Base-by-base conservation (phyloP, 371 early-diverging fungal species). In the Mortierella sp. region DNA sequence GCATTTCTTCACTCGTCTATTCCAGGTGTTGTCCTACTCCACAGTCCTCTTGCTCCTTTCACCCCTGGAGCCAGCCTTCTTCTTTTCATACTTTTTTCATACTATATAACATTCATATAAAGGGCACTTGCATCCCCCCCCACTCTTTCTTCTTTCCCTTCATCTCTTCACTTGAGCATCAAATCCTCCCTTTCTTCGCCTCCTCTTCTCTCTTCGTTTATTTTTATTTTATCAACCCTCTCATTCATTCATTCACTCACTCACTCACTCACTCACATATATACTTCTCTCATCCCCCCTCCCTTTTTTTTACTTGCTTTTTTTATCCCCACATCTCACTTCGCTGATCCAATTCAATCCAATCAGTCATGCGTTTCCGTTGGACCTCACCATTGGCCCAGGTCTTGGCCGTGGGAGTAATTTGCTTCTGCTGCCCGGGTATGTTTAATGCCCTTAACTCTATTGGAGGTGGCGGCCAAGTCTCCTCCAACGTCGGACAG, bases 371-470 rank as follows among this genome's bases (percentile, higher is more conserved):
- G 76, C 75, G 84, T 22, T 69, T 88, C 62, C 85, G 88, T 58
- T 91, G 90, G 84, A 87, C 83, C 73, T 88, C 88, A 16, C 90
- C 93, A 0, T 64, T 92, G 69, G 83, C 87, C 41, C 95, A 94
- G 74, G 87, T 94, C 32, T 70, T 92, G 21, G 79, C 94, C 13
- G 83, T 94, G 7, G 93, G 94, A 7, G 77, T 95, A 36, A 92
- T 95, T 62, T 93, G 94, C 76, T 89, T 94, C 69, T 89, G 91
- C 60, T 93, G 93, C 43, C 74, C 96, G 8, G 96, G 95, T 64
- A 94, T 95, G 95, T 95, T 91, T 83, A 95, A 95, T 65, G 96
- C 94, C 41, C 84, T 94, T 36, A 92, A 88, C 84, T 90, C 91
- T 19, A 84, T 92, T 67, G 92, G 92, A 24, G 92, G 91, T 58